Conservation (phyloP, 208 protist species). For the Leishmania martiniquensis region DNA sequence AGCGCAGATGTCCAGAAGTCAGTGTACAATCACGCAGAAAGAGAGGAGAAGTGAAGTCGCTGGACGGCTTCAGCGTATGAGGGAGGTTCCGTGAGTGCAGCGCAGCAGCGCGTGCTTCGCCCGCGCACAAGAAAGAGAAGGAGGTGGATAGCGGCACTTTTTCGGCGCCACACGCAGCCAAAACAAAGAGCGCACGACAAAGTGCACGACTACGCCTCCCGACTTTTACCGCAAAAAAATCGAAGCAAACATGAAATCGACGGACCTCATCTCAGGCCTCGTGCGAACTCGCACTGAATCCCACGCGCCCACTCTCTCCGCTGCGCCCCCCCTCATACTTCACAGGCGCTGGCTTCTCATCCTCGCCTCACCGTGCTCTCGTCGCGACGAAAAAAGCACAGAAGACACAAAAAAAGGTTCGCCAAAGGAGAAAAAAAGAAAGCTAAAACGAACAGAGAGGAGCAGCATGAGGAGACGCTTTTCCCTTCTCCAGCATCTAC, state of each 20-base stretch:
- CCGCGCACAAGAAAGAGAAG: neutral
- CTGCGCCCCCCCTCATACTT: neutral
- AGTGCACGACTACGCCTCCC: no score
- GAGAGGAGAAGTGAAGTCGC: neutral
- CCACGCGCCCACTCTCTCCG: neutral
- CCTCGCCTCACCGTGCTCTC: neutral
- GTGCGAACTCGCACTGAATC: no score
- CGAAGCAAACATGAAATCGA: no score
- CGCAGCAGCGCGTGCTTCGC: no score
- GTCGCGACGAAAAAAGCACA: neutral
- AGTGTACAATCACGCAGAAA: neutral
- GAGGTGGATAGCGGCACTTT: neutral
- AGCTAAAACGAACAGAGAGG: no score
- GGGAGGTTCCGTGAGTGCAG: no score
- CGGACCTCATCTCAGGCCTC: no score
- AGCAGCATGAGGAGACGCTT: no score
- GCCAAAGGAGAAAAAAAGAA: neutral
- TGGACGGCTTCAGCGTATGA: neutral
- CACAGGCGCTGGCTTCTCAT: neutral
- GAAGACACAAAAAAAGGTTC: neutral
- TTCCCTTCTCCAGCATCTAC: neutral
- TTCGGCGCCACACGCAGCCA: neutral
- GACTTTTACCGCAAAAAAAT: no score
- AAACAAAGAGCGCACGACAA: neutral
- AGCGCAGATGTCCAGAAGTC: neutral